phyloP scores from a whole-genome alignment of 2,329 filamentous ascomycete genomes.

The Ceratocystiopsis sp. region DNA sequence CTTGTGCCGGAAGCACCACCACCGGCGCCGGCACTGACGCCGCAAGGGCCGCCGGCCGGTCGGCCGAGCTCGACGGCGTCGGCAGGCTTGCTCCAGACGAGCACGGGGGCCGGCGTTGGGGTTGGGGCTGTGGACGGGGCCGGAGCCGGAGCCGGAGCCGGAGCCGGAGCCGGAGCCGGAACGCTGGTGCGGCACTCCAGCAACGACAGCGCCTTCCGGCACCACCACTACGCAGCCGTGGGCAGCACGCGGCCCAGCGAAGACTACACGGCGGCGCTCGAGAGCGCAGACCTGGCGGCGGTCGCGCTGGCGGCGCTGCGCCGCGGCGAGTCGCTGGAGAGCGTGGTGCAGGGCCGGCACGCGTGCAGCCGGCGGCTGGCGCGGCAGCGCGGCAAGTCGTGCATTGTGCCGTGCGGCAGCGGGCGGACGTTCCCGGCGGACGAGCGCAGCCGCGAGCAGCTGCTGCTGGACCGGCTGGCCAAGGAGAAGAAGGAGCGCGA shows the following conservation, averaged over 20 bases:
- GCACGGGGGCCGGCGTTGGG: background rate
- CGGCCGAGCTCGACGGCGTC: constrained; percentile 4
- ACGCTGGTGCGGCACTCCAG: background rate
- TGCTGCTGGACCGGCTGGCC: background rate
- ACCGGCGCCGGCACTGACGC: background rate
- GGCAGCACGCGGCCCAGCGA: constrained; percentile 15
- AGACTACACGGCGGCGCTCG: constrained; percentile 27
- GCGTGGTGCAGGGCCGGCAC: constrained; percentile 14
- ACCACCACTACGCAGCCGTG: constrained; percentile 14
- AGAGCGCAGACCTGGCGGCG: constrained; percentile 30
- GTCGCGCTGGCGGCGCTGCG: constrained; percentile 26
- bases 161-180: background rate
- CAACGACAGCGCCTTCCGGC: constrained; percentile 1
- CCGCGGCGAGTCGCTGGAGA: constrained; percentile 24
- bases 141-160: background rate
- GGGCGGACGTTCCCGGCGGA: background rate
- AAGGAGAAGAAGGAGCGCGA: background rate
- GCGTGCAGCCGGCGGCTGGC: background rate
- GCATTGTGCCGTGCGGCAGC: background rate
- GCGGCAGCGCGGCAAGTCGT: constrained; percentile 2
- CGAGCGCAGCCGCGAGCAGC: background rate
- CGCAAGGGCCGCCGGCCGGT: background rate
- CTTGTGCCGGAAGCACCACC: constrained; percentile 11
- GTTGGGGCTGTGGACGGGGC: no score
- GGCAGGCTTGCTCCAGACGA: background rate